Evolutionary conservation across 495 filamentous ascomycete genomes (phyloP), one percentile per base, ranked within the genome.

Genomic region (Friedmanniomyces simplex): DNA sequence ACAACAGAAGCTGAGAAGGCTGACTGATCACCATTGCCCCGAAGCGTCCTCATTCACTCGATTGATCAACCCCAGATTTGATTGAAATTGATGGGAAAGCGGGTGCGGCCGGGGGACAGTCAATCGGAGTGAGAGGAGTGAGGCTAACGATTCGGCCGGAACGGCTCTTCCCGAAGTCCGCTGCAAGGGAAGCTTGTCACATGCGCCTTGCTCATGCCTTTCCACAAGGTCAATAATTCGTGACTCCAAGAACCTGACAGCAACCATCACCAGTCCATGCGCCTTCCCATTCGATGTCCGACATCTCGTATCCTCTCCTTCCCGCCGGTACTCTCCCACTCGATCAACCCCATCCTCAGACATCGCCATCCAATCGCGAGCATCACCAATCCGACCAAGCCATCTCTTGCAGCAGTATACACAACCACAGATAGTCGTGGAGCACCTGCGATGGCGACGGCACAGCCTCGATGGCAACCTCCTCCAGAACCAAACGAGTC

Each of bases 381-480:
- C 18, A 32, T 52, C 16, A 28, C 25, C 46, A 49, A 14, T 26
- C 7, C 30, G n/a, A 41, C 52, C 37, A 42, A 20, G 20, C 37
- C 13, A 37, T 39, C 20, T 32, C 46, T 25, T 28, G 45, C 45
- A 57, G 32, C 45, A 52, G 18, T 20, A 54, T 26, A 43, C 41
- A 55, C 43, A 60, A 20, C 52, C 7, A 32, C 45, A 61, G 43
- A 26, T 52, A 57, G 28, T 52, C 47, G 21, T 16, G 22, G 20
- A 61, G 28, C 7, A 24, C 52, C 18, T 32, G 30, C 60, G 59
- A 60, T 60, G 55, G 59, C 58, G 43, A 63, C 55, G 50, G 60
- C 54, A 54, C 74, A 73, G 63, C 73, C 73, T 1, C 59, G 60
- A n/a, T 76, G 73, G 73, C 66, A 69, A 6, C 26, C 56, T 59